These are phyloP conservation scores for Carnegiea gigantea DNA, from an alignment of 179 eudicot species.

Conservation along the genomic window DNA sequence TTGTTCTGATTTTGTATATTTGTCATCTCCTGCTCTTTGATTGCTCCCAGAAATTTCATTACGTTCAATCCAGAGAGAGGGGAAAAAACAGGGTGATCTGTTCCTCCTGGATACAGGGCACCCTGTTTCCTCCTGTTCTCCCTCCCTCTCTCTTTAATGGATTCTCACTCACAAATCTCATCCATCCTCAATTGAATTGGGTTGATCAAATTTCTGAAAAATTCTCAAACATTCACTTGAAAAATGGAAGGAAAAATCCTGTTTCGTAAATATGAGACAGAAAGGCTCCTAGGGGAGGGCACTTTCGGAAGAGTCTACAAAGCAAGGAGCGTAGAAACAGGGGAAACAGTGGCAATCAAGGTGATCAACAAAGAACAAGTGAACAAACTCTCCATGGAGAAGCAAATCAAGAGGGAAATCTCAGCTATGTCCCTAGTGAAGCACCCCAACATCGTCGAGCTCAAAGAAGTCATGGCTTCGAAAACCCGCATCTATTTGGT, in stretches of 20 bases:
- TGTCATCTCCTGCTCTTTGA: not conserved
- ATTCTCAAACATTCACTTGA: not conserved
- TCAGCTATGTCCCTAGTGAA: conserved; percentile 38
- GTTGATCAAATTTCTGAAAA: not conserved
- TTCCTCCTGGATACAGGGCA: conserved; percentile 31
- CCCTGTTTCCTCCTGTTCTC: conserved; percentile 10
- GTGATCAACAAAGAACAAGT: conserved; percentile 40
- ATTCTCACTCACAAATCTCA: not conserved
- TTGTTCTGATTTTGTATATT: conserved; percentile 4
- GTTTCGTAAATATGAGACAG: conserved; percentile 41
- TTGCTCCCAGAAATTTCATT: not conserved
- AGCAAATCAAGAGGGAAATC: conserved; percentile 47
- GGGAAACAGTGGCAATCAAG: conserved; percentile 44
- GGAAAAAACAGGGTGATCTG: conserved; percentile 26
- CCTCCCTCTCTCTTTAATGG: not conserved
- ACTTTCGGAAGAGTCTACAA: conserved; percentile 47
- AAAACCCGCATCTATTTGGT: conserved; percentile 38
- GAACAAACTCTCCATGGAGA: conserved; percentile 31
- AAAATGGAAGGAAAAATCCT: conserved; percentile 33
- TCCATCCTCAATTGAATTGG: not conserved
- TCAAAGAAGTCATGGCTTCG: conserved; percentile 51
- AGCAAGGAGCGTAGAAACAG: conserved; percentile 22
- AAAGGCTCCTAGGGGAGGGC: conserved; percentile 40
- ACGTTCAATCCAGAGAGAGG: not conserved
- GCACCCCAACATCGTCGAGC: conserved; percentile 47